Conservation (phyloP, 768 basidiomycete species). For the Tubosaeta sp. region DNA sequence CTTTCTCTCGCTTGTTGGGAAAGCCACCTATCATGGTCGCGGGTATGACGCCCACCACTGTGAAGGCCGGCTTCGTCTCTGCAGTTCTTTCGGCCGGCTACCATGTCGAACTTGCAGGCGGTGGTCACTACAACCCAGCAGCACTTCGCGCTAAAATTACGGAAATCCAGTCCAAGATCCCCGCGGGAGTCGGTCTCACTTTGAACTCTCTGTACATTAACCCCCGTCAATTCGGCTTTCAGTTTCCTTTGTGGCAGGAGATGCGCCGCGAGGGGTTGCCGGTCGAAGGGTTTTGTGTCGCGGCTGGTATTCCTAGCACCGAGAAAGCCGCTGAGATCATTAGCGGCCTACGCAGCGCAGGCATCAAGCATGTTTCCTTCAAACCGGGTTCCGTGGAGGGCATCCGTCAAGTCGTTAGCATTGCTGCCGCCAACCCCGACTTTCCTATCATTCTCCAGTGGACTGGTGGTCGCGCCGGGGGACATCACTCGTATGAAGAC, state of each 20-base stretch:
- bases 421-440: slow-evolving; percentile 88
- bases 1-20: slow-evolving; percentile 92
- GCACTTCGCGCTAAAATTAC: slow-evolving; percentile 87
- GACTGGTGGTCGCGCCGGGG: slow-evolving; percentile 98
- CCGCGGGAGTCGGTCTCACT: slow-evolving; percentile 87
- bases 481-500: slow-evolving; percentile 98
- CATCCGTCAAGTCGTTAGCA: slow-evolving; percentile 95
- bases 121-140: slow-evolving; percentile 91
- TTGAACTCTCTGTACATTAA: slow-evolving; percentile 98
- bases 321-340: slow-evolving; percentile 99
- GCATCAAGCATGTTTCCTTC: slow-evolving; percentile 95
- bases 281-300: slow-evolving; percentile 98
- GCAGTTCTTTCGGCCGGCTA: slow-evolving; percentile 92
- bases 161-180: slow-evolving; percentile 85
- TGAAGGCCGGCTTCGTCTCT: slow-evolving; percentile 91
- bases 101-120: slow-evolving; percentile 96
- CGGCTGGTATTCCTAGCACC: slow-evolving; percentile 93
- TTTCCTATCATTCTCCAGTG: slow-evolving; percentile 98
- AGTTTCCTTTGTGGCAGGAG: slow-evolving; percentile 96
- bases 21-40: slow-evolving; percentile 99
- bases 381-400: slow-evolving; percentile 99
- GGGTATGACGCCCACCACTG: slow-evolving; percentile 98
- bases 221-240: slow-evolving; percentile 95
- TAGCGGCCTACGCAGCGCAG: slow-evolving; percentile 68
- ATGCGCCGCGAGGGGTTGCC: slow-evolving; percentile 94